Conservation (phyloP, 495 filamentous ascomycete species). For the Xylaria palmicola region DNA sequence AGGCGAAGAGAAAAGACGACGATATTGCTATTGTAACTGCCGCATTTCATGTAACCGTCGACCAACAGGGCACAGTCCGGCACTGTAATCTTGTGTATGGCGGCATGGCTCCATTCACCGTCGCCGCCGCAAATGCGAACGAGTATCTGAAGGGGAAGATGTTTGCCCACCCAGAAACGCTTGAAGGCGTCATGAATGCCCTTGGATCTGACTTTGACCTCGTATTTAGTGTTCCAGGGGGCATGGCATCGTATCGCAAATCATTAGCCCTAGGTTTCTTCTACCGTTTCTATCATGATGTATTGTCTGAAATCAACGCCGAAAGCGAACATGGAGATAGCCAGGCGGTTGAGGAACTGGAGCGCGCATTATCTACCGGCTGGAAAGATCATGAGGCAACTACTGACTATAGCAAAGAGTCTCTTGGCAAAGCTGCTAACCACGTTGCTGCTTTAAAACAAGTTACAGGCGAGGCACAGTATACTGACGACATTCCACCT, state of each 20-base stretch:
- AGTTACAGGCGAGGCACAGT: conserved; percentile 89
- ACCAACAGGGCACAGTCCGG: conserved; percentile 62
- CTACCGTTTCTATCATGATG: conserved; percentile 81
- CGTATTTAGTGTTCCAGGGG: conserved; percentile 82
- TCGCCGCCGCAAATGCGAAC: conserved; percentile 74
- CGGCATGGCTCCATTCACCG: conserved; percentile 84
- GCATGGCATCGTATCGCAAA: conserved; percentile 94
- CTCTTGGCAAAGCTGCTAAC: conserved; percentile 75
- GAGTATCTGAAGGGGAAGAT: conserved; percentile 71
- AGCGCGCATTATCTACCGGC: conserved; percentile 63
- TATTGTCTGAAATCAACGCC: conserved; percentile 46
- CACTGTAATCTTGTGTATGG: conserved; percentile 80
- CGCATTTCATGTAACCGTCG: conserved; percentile 69
- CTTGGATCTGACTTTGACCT: conserved; percentile 86
- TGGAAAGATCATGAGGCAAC: conserved; percentile 59
- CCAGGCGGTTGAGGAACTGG: conserved; percentile 64
- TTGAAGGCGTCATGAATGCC: conserved; percentile 85
- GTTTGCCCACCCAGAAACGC: conserved; percentile 73
- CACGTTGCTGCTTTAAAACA: conserved; percentile 95
- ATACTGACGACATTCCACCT: conserved; percentile 91
- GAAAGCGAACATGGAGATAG: conserved; percentile 48
- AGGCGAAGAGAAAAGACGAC: conserved; percentile 93
- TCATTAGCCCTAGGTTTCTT: conserved; percentile 86
- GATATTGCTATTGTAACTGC: conserved; percentile 96
- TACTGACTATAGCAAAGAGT: conserved; percentile 66